Evolutionary conservation across 1,284 basidiomycete species (phyloP), one percentile per base, ranked within the genome.

Genomic region (Boletus sp.): DNA sequence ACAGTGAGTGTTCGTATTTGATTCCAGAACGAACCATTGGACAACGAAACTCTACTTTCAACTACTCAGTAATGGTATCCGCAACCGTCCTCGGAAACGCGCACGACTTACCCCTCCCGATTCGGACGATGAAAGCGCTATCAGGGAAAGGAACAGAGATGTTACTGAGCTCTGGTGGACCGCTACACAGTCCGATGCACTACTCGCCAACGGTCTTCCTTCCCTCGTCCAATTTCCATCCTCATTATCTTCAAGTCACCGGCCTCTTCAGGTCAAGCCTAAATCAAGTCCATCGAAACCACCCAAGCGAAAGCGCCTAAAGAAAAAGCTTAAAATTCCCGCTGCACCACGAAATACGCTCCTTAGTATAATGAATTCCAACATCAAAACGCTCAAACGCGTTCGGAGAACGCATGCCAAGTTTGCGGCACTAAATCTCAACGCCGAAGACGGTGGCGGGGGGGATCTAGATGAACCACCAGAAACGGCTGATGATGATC

Each of bases 161-260:
- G 60, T 74, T 4, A 68, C 75, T 9, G 78, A 83, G 26, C 66
- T 86, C 6, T 90, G 88, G 88, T 90, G 87, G 87, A 72, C 76
- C 29, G 84, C 80, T 6, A 73, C 80, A 45, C 78, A 80, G 55
- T 80, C 77, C 1, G 78, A 84, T 52, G 59, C 69, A 5, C 70
- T 89, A 27, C 66, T 88, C 26, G 76, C 72, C 16, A 86, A 84
- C 51, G 84, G 82, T 2, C 69, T 89, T 19, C 84, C 87, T 10
- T 64, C 66, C 6, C 75, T 84, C 32, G 73, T 71, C 4, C 74
- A 57, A 57, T 75, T 22, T 73, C 74, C 14, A 73, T 69, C 41
- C 69, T 57, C 48, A 23, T 57, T 49, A n/a, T 65, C 53, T 34
- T 44, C 33, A 27, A 49, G 26, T 42, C 51, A 38, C 40, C 48